Percentiles rank a stretch among this genome's conserved stretches.
Evolutionary conservation across 202 grass and related monocot genomes (phyloP).

Genomic region (Panicum virgatum): DNA sequence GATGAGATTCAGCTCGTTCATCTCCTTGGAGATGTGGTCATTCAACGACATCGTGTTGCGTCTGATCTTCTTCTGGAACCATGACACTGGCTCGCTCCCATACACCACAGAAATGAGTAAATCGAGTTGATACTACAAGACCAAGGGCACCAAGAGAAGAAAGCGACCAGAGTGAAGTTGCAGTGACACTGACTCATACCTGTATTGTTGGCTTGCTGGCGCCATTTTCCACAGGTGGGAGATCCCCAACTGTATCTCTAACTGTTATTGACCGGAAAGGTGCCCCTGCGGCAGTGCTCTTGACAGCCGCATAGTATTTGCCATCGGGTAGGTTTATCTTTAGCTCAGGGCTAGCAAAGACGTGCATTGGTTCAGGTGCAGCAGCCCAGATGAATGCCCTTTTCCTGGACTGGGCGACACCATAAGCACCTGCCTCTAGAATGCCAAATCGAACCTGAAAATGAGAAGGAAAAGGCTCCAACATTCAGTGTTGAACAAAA

Average conservation of each 20-base stretch:
- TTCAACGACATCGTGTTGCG: slow-evolving; percentile 29
- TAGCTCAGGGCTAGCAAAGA: slow-evolving; percentile 61
- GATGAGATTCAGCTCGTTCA: slow-evolving; percentile 79
- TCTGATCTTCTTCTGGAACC: slow-evolving; percentile 81
- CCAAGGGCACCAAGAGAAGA: slow-evolving; percentile 8
- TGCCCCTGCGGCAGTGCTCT: slow-evolving; percentile 62
- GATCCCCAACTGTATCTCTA: slow-evolving; percentile 63
- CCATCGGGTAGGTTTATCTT: slow-evolving; percentile 53
- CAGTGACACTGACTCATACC: slow-evolving; percentile 31
- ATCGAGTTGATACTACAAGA: background rate
- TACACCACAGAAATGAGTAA: slow-evolving; percentile 31
- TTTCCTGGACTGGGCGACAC: slow-evolving; percentile 75
- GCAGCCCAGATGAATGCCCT: slow-evolving; percentile 80
- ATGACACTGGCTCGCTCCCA: slow-evolving; percentile 51
- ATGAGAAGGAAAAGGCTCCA: slow-evolving; percentile 10
- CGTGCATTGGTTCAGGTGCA: slow-evolving; percentile 68
- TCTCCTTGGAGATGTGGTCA: slow-evolving; percentile 85
- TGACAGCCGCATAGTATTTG: slow-evolving; percentile 47
- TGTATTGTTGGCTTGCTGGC: slow-evolving; percentile 58
- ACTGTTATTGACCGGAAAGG: slow-evolving; percentile 74
- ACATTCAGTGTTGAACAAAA: background rate
- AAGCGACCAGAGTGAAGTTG: background rate
- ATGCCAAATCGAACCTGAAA: slow-evolving; percentile 78
- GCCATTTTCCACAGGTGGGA: slow-evolving; percentile 61
- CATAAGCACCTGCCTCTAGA: slow-evolving; percentile 71